Evolutionary conservation across 805 yeast genomes (phyloP), one percentile per base, ranked within the genome.

Genomic region (Candida schatavii): DNA sequence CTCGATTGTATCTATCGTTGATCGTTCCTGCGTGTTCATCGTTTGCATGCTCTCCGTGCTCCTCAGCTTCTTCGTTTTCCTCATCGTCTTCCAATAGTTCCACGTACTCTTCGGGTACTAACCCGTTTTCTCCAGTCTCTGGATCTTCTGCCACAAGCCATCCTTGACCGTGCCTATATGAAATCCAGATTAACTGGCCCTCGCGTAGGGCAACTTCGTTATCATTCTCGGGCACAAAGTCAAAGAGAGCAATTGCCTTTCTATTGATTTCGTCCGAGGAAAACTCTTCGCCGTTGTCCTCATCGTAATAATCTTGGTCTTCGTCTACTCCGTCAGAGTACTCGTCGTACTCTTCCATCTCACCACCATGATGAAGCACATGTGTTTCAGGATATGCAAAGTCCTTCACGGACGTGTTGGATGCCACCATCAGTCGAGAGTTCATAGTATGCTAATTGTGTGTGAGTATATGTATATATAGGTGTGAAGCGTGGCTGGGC

Each of bases 161-260:
- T 5, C 99, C 99, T 60, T 91, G 97, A 20, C 98, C 98, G 60
- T 91, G 96, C 43, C 95, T 79, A 61, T 90, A 91, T 45, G 84
- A 80, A 23, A 93, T 85, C 78, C 89, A 83, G 2, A 93, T 79
- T 11, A 79, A 61, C 62, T 93, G 97, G 27, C 96, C 96, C 52
- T 85, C 95, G 11, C 56, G 64, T 25, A 93, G 66, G 9, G 75
- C 78, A 35, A 90, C 78, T 56, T 93, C 99, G 61, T 93, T 93
- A 52, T 88, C 96, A 61, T 93, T 93, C 59, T 93, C 98, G 0
- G 98, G 96, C 33, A 68, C 75, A 57, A 93, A 93, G 52, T 90
- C 91, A 59, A 88, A 93, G 35, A 93, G 60, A 0, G 97, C 97
- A 21, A 89, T 70, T 0, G 98, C 99, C 43, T 77, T 72, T 44